These are phyloP conservation scores for Oryza glaberrima DNA, from an alignment of 176 grass and related monocot genomes.

Conservation along the genomic window DNA sequence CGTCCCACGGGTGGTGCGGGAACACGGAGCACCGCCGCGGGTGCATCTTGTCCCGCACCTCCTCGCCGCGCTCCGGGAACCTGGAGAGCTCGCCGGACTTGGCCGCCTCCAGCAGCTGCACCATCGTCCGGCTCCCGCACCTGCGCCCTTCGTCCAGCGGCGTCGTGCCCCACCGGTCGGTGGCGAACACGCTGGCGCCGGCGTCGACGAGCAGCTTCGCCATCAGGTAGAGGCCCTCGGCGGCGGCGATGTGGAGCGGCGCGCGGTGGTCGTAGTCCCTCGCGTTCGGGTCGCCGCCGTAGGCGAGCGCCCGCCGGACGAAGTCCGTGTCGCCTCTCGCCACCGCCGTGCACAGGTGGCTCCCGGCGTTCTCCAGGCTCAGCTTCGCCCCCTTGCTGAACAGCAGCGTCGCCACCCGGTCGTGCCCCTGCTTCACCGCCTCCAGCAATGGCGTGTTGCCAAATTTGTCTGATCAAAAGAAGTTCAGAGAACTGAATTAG, in stretches of 20 bases:
- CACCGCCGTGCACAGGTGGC: constrained; percentile 74
- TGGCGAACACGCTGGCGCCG: constrained; percentile 82
- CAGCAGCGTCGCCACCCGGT: constrained; percentile 71
- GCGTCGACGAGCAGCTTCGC: constrained; percentile 77
- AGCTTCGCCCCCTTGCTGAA: constrained; percentile 61
- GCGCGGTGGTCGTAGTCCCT: constrained; percentile 89
- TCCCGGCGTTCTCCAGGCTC: constrained; percentile 67
- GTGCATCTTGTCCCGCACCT: constrained; percentile 70
- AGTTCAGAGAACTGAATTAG: background rate
- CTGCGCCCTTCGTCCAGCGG: constrained; percentile 82
- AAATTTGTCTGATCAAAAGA: constrained; percentile 69
- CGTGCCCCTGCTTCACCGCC: constrained; percentile 75
- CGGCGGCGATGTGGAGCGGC: constrained; percentile 89
- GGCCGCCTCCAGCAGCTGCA: constrained; percentile 64
- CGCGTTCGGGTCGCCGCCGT: constrained; percentile 69
- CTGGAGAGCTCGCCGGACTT: constrained; percentile 64
- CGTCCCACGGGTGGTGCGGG: constrained; percentile 71
- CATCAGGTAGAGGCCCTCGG: constrained; percentile 76
- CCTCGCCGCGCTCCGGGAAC: constrained; percentile 64
- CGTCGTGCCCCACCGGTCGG: constrained; percentile 90
- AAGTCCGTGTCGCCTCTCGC: constrained; percentile 80
- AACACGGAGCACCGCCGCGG: constrained; percentile 74
- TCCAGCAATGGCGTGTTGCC: constrained; percentile 90
- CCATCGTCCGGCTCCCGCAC: constrained; percentile 62
- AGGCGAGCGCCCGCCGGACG: constrained; percentile 63